Percentiles rank a stretch among this genome's conserved stretches.
These are phyloP conservation scores for Macrolepiota fuliginosa DNA, from an alignment of 768 basidiomycete genomes.

Conservation along the genomic window DNA sequence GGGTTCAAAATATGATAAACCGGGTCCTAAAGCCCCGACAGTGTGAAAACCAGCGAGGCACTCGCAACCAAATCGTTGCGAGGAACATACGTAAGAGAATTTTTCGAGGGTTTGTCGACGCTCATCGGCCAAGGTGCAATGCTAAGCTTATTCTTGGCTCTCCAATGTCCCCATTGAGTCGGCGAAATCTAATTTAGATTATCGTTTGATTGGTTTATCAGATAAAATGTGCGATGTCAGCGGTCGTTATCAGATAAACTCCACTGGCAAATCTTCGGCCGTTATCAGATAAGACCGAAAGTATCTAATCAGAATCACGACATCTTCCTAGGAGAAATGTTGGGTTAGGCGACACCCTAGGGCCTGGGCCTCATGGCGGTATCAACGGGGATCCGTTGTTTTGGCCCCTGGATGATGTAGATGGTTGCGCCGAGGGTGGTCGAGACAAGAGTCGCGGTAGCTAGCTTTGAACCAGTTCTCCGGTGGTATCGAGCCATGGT, in stretches of 20 bases:
- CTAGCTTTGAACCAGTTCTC: no score
- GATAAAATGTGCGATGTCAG: background rate
- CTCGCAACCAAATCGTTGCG: background rate
- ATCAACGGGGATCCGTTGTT: background rate
- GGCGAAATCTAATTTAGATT: background rate
- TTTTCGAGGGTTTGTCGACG: background rate
- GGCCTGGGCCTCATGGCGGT: background rate
- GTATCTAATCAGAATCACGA: conserved; percentile 17
- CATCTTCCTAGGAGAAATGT: background rate
- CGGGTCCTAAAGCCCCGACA: background rate
- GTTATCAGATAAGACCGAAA: conserved; percentile 4
- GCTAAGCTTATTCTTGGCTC: no score
- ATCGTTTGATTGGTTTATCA: background rate
- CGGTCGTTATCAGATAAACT: background rate
- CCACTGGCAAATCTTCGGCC: background rate
- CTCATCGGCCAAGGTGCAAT: background rate
- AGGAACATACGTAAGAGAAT: background rate
- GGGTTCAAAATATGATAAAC: background rate
- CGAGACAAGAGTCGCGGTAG: no score
- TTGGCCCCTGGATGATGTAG: no score
- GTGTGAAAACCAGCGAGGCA: background rate
- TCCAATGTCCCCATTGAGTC: background rate
- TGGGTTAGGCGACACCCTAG: background rate
- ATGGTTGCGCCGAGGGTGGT: no score
- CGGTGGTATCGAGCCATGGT: no score